Conservation (phyloP, 768 basidiomycete species). For the Boletales sp. region DNA sequence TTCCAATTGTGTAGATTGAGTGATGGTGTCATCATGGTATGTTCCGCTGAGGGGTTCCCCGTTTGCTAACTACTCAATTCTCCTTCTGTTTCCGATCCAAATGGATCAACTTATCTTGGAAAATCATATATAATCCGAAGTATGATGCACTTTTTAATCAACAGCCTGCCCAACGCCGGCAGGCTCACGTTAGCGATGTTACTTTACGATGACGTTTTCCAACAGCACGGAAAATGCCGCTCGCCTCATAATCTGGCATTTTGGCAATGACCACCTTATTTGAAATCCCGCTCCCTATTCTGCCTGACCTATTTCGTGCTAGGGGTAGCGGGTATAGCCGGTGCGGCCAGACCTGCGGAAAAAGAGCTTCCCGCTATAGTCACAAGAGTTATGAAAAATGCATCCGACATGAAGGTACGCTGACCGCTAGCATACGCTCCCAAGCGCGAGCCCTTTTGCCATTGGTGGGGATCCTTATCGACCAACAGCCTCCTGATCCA, state of each 20-base stretch:
- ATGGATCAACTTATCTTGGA: conserved; percentile 8
- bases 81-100: background rate
- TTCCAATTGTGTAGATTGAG: background rate
- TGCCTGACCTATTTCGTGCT: background rate
- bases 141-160: background rate
- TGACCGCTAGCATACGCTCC: background rate
- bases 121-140: conserved; percentile 1
- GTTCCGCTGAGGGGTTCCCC: background rate
- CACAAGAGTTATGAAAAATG: conserved; percentile 7
- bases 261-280: background rate
- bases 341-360: conserved; percentile 15
- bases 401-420: conserved; percentile 13
- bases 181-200: background rate
- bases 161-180: background rate
- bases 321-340: conserved; percentile 5
- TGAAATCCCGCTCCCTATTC: background rate
- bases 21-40: conserved; percentile 3
- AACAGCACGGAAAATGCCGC: conserved; percentile 5
- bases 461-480: conserved; percentile 20
- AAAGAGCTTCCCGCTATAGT: conserved; percentile 2
- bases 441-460: conserved; percentile 15
- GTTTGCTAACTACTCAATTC: background rate
- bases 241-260: background rate
- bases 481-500: conserved; percentile 2
- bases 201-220: conserved; percentile 1